Conservation (phyloP, 305 asterid genomes). For the Fraxinus greggii region DNA sequence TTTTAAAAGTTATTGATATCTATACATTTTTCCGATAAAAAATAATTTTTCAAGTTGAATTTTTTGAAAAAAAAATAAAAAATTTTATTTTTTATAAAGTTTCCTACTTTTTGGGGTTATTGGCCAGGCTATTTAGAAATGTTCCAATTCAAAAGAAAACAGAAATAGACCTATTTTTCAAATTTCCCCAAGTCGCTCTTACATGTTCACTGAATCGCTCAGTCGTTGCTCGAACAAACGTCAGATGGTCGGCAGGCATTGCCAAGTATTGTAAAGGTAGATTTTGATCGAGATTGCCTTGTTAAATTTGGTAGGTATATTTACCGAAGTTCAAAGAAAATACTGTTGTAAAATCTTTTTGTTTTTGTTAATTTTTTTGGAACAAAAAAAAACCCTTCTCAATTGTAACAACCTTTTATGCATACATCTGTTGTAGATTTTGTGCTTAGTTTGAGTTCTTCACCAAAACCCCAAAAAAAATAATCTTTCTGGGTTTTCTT, state of each 20-base stretch:
- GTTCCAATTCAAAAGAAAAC: background rate
- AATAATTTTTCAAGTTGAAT: too few species aligned
- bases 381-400: slow-evolving; percentile 7
- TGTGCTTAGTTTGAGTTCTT: slow-evolving; percentile 6
- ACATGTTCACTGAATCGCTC: background rate
- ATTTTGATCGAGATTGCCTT: background rate
- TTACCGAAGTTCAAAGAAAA: background rate
- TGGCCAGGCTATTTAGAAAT: background rate
- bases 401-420: slow-evolving; percentile 6
- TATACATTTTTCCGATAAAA: too few species aligned
- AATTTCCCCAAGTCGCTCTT: background rate
- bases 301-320: background rate
- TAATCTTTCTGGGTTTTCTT: slow-evolving; percentile 12
- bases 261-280: background rate
- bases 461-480: background rate
- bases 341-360: background rate
- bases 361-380: background rate
- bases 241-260: background rate
- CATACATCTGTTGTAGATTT: background rate
- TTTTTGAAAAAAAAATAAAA: too few species aligned
- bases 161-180: background rate
- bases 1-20: too few species aligned
- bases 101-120: background rate
- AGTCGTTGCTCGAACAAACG: background rate
- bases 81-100: too few species aligned